A percentile compares a stretch with the other conserved stretches of the same genome.
These are phyloP conservation scores for Lepiota brunneoincarnata DNA, from an alignment of 768 basidiomycete species.

Conservation along the genomic window DNA sequence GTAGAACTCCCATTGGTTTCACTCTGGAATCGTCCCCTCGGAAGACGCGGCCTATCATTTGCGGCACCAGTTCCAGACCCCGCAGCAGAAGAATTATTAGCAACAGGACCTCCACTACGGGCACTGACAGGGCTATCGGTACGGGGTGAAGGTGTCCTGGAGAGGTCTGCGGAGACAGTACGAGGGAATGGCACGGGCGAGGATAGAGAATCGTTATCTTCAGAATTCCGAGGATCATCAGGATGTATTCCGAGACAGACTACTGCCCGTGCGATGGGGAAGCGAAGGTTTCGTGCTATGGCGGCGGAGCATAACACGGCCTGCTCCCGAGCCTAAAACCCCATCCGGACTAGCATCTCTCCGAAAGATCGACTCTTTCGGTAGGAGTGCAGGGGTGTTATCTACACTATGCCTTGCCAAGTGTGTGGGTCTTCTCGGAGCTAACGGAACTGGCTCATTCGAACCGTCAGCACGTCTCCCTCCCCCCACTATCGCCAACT, in stretches of 20 bases:
- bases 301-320: constrained; percentile 52
- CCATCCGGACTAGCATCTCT: constrained; percentile 63
- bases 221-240: constrained; percentile 23
- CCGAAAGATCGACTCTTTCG: constrained; percentile 44
- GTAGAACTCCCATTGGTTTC: constrained; percentile 60
- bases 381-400: constrained; percentile 37
- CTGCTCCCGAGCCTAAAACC: constrained; percentile 27
- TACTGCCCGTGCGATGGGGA: constrained; percentile 30
- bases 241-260: constrained; percentile 29
- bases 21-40: constrained; percentile 70
- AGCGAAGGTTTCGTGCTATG: constrained; percentile 50
- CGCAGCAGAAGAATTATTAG: constrained; percentile 25
- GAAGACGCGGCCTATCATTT: constrained; percentile 37
- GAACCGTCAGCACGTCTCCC: constrained; percentile 36
- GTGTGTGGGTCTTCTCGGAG: constrained; percentile 59
- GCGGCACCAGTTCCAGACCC: constrained; percentile 33
- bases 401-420: constrained; percentile 67
- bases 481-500: constrained; percentile 52
- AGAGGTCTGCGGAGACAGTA: constrained; percentile 50
- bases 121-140: too few relatives aligned
- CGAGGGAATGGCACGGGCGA: constrained; percentile 65
- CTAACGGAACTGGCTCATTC: constrained; percentile 43
- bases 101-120: constrained; percentile 19
- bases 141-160: constrained; percentile 14
- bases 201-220: constrained; percentile 22